Evolutionary conservation across 371 early-diverging fungal species (phyloP), one percentile per base, ranked within the genome.

Genomic region (Syncephalastrum contaminatum): DNA sequence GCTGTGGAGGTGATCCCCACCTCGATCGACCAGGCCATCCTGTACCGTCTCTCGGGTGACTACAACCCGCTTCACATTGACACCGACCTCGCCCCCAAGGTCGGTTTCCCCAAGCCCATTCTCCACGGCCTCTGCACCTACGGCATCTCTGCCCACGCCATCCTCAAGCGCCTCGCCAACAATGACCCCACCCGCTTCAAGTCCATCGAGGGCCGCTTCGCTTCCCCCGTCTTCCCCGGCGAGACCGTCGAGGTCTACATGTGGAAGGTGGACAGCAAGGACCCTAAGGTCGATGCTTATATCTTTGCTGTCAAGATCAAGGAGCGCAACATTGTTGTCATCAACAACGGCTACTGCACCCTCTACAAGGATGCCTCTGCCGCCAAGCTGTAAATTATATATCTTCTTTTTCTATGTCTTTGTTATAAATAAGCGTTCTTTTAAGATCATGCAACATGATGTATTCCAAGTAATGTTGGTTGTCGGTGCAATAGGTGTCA

Each of bases 1-100:
- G 77, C 60, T 12, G 58, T 72, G 16, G 70, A 75, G 43, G 59
- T 53, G 6, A 72, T 67, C 55, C 47, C 51, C 25, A 83, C 86
- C 4, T 56, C 62, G 15, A 63, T 59, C 8, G 72, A 77, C 16
- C 84, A 86, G 53, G 89, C 89, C 15, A 69, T 87, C 41, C 61
- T 89, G 16, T 88, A 84, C 62, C 84, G 89, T 52, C 63, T 88
- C 21, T 83, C 82, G 25, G 85, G 85, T 27, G 88, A 88, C 60
- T 87, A 78, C 63, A 88, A 88, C 64, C 85, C 85, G 3, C 61
- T 88, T 24, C 89, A 89, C 64, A 77, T 78, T 4, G 89, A 88
- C 59, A 72, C 80, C 4, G 54, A 67, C 3, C 62, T 88, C 41
- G 84, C 86, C 6, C 83, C 82, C 15, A 56, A 44, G 16, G 75